These are phyloP conservation scores for Aspergillus sp. DNA, from an alignment of 2,329 filamentous ascomycete species.

Conservation along the genomic window DNA sequence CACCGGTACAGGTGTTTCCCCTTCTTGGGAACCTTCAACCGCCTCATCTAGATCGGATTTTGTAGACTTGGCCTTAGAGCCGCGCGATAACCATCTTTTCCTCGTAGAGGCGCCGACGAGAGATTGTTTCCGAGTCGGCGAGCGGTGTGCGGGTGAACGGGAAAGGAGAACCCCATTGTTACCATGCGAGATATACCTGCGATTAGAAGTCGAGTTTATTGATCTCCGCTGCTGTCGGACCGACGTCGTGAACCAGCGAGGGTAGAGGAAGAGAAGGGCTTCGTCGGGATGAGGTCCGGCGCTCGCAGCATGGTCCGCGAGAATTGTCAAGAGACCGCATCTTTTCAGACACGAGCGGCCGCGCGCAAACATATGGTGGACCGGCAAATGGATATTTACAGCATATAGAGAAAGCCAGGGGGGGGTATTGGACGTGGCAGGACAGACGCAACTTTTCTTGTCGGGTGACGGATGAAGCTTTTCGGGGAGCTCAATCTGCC, in stretches of 20 bases:
- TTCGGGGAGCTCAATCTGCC: neutral
- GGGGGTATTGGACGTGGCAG: neutral
- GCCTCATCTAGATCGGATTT: neutral
- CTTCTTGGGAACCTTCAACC: neutral
- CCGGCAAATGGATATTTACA: conserved; percentile 12
- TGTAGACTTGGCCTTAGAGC: neutral
- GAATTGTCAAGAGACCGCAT: conserved; percentile 35
- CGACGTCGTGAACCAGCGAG: conserved; percentile 38
- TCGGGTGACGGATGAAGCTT: conserved; percentile 1
- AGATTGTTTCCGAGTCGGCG: conserved; percentile 9
- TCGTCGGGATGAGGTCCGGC: conserved; percentile 35
- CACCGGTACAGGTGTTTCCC: neutral
- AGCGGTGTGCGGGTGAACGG: neutral
- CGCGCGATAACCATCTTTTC: conserved; percentile 26
- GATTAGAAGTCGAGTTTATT: neutral
- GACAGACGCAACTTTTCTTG: neutral
- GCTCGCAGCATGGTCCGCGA: conserved; percentile 33
- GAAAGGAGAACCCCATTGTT: neutral
- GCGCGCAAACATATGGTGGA: conserved; percentile 43
- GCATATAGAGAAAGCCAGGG: neutral
- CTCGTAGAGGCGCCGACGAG: conserved; percentile 15
- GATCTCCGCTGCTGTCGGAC: conserved; percentile 21
- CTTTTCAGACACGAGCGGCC: conserved; percentile 42
- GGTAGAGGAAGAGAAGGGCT: conserved; percentile 48
- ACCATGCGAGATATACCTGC: neutral